A percentile compares a stretch with the other conserved stretches of the same genome.
phyloP scores from a whole-genome alignment of 208 protist genomes.

The Trypanosomatidae sp. region DNA sequence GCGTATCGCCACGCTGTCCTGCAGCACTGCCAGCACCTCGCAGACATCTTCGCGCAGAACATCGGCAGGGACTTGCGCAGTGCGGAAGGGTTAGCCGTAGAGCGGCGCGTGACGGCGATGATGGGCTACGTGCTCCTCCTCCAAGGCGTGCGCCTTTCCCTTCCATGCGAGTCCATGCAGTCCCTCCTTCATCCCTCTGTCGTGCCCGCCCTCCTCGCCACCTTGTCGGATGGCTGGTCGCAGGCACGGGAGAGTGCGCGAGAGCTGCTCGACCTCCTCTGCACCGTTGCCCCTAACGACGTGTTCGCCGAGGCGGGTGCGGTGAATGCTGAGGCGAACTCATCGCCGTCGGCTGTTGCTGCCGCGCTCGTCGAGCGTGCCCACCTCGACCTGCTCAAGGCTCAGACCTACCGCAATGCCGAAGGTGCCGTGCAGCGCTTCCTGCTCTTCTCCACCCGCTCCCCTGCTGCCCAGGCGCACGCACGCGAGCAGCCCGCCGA shows the following conservation, averaged over 20 bases:
- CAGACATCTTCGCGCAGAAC: constrained; percentile 44
- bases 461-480: constrained; percentile 3
- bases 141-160: constrained; percentile 7
- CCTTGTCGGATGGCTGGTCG: constrained; percentile 77
- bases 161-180: background rate
- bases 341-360: background rate
- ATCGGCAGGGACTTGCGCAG: constrained; percentile 38
- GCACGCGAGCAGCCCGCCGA: constrained; percentile 7
- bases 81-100: constrained; percentile 41
- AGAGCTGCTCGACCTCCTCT: constrained; percentile 54
- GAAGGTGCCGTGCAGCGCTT: constrained; percentile 71
- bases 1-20: constrained; percentile 26
- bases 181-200: constrained; percentile 32
- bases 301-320: constrained; percentile 25
- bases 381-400: constrained; percentile 32
- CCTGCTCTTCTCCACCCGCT: constrained; percentile 32
- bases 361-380: constrained; percentile 1
- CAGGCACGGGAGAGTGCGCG: constrained; percentile 46
- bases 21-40: constrained; percentile 37
- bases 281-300: constrained; percentile 25
- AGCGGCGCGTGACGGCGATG: constrained; percentile 68
- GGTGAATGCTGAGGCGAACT: background rate
- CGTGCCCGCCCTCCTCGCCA: constrained; percentile 46
- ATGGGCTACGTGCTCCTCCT: constrained; percentile 45
- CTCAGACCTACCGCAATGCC: constrained; percentile 61